Evolutionary conservation across 495 filamentous ascomycete species (phyloP), one percentile per base, ranked within the genome.

Genomic region (Podospora pseudocomata): DNA sequence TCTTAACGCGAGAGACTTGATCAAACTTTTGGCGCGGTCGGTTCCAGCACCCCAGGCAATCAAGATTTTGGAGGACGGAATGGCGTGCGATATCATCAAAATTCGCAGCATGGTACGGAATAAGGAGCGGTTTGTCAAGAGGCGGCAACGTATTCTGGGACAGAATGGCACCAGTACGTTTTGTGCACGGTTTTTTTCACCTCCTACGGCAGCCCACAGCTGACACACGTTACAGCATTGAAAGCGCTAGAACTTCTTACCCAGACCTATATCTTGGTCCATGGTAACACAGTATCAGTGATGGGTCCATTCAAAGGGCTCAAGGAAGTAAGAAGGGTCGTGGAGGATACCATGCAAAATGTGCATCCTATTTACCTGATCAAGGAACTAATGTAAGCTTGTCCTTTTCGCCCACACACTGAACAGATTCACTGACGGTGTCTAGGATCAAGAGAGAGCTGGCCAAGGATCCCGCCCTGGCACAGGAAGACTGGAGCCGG

Each of bases 201-300:
- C 3, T 13, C 4, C 4, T 28, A 2, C 3, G 23, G 62, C 71
- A 54, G 32, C 34, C 2, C 23, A 27, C 59, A 75, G 72, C 39
- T 49, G 15, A 49, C 39, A 13, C 39, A 49, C 39, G 2, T 0
- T 49, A 11, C 39, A 49, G 39, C 75, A 60, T 81, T 98, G 59
- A 99, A 98, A 76, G 96, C 95, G 7, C 82, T 99, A 58, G 94
- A 99, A 79, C 86, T 99, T n/a, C 86, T 99, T 55, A 98, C 95
- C 13, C 84, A 88, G 72, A 94, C 90, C 67, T 99, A 97, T 78
- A 92, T 99, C 69, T 86, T 97, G 59, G 95, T 99, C 1, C 95
- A 99, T 80, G 95, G 95, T 72, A 98, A 97, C 81, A 98, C 95
- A 0, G 95, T 99, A 30, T 85, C 88, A 26, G 90, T 87, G 5